Evolutionary conservation across 768 basidiomycete species (phyloP).

Genomic region (Calocybe cyanea): DNA sequence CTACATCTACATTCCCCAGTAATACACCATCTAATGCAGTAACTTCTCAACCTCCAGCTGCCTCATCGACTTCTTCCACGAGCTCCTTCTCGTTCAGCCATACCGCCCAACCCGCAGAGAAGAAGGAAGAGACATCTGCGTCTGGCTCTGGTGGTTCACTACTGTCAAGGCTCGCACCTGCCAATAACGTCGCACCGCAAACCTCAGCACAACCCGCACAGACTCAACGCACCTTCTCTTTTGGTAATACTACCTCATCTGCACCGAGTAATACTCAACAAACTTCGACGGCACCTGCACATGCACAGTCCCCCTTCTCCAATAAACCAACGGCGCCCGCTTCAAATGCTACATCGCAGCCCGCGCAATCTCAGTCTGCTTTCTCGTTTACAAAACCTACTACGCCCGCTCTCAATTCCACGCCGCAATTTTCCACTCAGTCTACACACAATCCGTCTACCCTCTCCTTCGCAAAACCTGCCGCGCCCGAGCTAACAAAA

Average conservation of each 20-base stretch:
- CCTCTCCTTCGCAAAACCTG: conserved; percentile 9
- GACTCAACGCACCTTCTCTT: too few relatives aligned
- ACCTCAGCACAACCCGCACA: too few relatives aligned
- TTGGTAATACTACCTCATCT: too few relatives aligned
- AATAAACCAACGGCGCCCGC: too few relatives aligned
- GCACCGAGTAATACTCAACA: too few relatives aligned
- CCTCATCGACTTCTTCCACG: conserved; percentile 4
- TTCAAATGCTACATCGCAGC: not conserved
- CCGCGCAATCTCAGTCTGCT: too few relatives aligned
- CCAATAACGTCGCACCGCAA: not conserved
- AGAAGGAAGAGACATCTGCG: conserved; percentile 8
- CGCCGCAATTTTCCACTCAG: too few relatives aligned
- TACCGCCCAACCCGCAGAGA: conserved; percentile 14
- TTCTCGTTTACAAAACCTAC: conserved; percentile 10
- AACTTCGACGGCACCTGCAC: too few relatives aligned
- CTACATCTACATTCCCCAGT: not conserved
- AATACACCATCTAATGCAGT: not conserved
- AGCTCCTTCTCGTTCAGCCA: conserved; percentile 15
- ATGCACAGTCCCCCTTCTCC: too few relatives aligned
- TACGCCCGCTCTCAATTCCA: too few relatives aligned
- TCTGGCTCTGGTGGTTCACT: conserved; percentile 17
- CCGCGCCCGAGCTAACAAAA: conserved; percentile 17
- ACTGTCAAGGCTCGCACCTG: conserved; percentile 20
- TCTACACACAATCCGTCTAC: too few relatives aligned
- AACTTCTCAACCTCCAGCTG: not conserved